Evolutionary conservation across 1,284 basidiomycete genomes (phyloP).

Genomic region (Papiliotrema laurentii): DNA sequence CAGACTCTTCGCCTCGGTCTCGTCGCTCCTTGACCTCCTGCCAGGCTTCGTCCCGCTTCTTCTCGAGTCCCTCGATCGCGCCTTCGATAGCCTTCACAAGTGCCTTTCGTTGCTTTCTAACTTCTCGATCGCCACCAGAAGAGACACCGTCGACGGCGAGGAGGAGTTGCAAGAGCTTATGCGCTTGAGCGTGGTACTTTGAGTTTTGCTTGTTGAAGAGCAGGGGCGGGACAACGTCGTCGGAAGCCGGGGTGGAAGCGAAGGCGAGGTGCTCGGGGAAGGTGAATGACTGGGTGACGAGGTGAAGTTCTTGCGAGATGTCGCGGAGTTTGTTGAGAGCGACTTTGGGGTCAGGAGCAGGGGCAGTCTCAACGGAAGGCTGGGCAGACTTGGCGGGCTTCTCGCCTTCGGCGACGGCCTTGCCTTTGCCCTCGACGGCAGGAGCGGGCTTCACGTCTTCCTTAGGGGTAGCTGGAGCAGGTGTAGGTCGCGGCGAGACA

Average conservation of each 20-base stretch:
- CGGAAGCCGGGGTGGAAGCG: conserved; percentile 14
- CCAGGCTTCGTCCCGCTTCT: conserved; percentile 47
- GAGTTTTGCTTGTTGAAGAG: conserved; percentile 56
- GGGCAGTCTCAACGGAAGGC: neutral
- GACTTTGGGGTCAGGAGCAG: conserved; percentile 13
- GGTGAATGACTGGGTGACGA: conserved; percentile 24
- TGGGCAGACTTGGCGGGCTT: conserved; percentile 41
- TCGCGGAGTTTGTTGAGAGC: conserved; percentile 24
- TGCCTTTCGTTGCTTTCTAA: conserved; percentile 58
- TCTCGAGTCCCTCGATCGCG: conserved; percentile 57
- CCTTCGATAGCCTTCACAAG: conserved; percentile 61
- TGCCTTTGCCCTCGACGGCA: conserved; percentile 22
- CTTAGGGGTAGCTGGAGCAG: conserved; percentile 1
- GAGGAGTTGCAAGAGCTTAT: conserved; percentile 59
- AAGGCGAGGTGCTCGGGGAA: conserved; percentile 40
- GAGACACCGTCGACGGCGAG: conserved; percentile 63
- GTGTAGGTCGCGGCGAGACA: conserved; percentile 1
- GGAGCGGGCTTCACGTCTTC: conserved; percentile 4
- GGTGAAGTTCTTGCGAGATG: conserved; percentile 27
- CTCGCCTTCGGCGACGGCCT: conserved; percentile 32
- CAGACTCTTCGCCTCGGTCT: conserved; percentile 32
- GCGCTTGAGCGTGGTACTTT: conserved; percentile 58
- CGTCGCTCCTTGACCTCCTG: conserved; percentile 25
- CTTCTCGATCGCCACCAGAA: conserved; percentile 57
- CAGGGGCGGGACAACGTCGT: conserved; percentile 35